Evolutionary conservation across 441 rosid species (phyloP).

Genomic region (Macaranga tanarius): DNA sequence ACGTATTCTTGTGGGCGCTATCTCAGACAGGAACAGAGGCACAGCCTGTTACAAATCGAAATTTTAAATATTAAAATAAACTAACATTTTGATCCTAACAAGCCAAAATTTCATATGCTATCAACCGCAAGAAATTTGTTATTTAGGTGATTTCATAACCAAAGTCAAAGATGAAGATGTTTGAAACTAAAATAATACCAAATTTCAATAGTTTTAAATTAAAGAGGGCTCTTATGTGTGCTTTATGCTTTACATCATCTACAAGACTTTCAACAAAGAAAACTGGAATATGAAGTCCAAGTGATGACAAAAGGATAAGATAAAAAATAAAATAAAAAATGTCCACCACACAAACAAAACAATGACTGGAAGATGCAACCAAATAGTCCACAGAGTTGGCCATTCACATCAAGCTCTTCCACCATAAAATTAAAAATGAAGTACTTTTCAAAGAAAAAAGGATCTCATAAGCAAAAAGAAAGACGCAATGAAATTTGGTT

Average conservation of each 20-base stretch:
- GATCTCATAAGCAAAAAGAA: slow-evolving; percentile 20
- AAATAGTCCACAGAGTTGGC: neutral
- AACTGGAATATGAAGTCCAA: slow-evolving; percentile 14
- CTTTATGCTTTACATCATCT: slow-evolving; percentile 2
- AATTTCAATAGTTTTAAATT: slow-evolving; percentile 2
- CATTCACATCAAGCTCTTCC: slow-evolving; percentile 15
- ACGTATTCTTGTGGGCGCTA: slow-evolving; percentile 89
- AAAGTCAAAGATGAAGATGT: neutral
- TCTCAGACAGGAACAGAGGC: slow-evolving; percentile 86
- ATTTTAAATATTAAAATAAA: neutral
- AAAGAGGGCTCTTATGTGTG: neutral
- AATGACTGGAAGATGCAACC: slow-evolving; percentile 5
- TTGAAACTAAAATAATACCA: neutral
- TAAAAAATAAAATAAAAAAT: slow-evolving; percentile 15
- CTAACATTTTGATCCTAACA: neutral
- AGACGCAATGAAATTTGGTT: slow-evolving; percentile 18
- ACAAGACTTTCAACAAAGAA: neutral
- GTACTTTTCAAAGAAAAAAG: slow-evolving; percentile 19
- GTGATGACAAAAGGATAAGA: slow-evolving; percentile 23
- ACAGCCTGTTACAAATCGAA: slow-evolving; percentile 55
- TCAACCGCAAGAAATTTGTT: neutral
- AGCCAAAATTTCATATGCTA: neutral
- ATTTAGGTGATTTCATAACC: neutral
- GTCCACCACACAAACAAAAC: slow-evolving; percentile 4
- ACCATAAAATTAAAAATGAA: neutral